These are phyloP conservation scores for Prillingera fragicola DNA, from an alignment of 1,284 basidiomycete genomes.

Conservation along the genomic window DNA sequence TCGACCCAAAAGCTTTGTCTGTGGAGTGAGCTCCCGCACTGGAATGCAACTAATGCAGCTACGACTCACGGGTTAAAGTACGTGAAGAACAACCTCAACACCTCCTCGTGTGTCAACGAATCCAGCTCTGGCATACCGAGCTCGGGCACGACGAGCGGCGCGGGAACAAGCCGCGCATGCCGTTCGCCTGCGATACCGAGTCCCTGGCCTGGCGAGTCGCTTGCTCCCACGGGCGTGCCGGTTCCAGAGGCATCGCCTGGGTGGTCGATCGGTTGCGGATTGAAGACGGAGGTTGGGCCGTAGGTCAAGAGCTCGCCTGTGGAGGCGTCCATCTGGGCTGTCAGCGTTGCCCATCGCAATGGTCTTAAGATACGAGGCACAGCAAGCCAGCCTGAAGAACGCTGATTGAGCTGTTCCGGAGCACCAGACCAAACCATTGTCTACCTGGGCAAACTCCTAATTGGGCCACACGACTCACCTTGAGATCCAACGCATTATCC, in stretches of 20 bases:
- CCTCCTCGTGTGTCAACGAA: constrained; percentile 15
- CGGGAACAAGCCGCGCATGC: constrained; percentile 5
- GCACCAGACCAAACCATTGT: too few species aligned
- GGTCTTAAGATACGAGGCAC: too few species aligned
- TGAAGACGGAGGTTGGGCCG: constrained; percentile 18
- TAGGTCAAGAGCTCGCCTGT: constrained; percentile 18
- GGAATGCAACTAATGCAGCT: background rate
- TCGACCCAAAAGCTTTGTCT: constrained; percentile 25
- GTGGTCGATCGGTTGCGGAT: too few species aligned
- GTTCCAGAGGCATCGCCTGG: background rate
- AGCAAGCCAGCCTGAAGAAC: too few species aligned
- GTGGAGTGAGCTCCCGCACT: background rate
- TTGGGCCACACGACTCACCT: background rate
- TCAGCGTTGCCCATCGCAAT: too few species aligned
- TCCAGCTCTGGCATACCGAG: constrained; percentile 16
- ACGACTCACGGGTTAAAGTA: constrained; percentile 23
- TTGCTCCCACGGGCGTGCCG: too few species aligned
- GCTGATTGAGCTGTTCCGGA: too few species aligned
- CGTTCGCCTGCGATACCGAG: constrained; percentile 1
- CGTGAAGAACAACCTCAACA: constrained; percentile 22
- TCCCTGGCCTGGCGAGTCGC: too few species aligned
- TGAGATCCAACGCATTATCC: background rate
- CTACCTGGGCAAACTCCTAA: too few species aligned
- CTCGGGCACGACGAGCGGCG: background rate
- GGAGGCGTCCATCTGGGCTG: constrained; percentile 14